phyloP scores from a whole-genome alignment of 352 stramenopile genomes.

The Paralagenidium karlingii region DNA sequence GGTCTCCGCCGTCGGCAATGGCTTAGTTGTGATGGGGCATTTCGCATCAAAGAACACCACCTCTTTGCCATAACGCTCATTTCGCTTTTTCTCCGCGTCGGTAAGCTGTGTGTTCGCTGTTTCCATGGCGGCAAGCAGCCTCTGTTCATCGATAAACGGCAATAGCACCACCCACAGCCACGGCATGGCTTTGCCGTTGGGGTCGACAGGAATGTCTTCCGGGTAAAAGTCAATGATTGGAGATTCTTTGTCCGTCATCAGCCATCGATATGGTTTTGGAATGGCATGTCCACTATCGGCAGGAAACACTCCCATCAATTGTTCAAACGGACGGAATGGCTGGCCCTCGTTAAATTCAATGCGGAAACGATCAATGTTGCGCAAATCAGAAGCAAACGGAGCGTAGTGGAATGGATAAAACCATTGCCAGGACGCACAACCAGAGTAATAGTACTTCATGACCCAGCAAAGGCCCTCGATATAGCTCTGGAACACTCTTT shows the following conservation, averaged over 20 bases:
- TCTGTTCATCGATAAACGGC: slow-evolving; percentile 97
- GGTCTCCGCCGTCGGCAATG: slow-evolving; percentile 22
- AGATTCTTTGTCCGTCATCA: slow-evolving; percentile 93
- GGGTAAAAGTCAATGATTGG: slow-evolving; percentile 97
- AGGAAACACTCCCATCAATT: slow-evolving; percentile 98
- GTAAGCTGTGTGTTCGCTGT: slow-evolving; percentile 49
- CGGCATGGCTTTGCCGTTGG: slow-evolving; percentile 97
- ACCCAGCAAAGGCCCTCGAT: slow-evolving; percentile 99
- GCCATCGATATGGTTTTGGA: slow-evolving; percentile 86
- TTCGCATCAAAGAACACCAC: slow-evolving; percentile 77
- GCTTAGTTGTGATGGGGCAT: slow-evolving; percentile 23
- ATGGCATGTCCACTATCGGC: slow-evolving; percentile 89
- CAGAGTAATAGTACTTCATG: slow-evolving; percentile 98
- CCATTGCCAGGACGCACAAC: slow-evolving; percentile 98
- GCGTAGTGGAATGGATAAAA: slow-evolving; percentile 99
- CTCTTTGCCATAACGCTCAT: slow-evolving; percentile 68
- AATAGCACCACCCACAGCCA: slow-evolving; percentile 99
- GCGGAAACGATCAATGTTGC: slow-evolving; percentile 75
- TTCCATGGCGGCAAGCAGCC: slow-evolving; percentile 86
- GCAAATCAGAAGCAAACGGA: slow-evolving; percentile 88
- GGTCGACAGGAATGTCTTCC: slow-evolving; percentile 92
- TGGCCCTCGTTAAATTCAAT: slow-evolving; percentile 92
- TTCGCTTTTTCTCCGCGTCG: slow-evolving; percentile 69
- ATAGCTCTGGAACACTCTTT: slow-evolving; percentile 90
- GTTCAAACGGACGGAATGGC: slow-evolving; percentile 96